phyloP scores from a whole-genome alignment of 2,329 filamentous ascomycete genomes.

The Cladophialophora immunda region DNA sequence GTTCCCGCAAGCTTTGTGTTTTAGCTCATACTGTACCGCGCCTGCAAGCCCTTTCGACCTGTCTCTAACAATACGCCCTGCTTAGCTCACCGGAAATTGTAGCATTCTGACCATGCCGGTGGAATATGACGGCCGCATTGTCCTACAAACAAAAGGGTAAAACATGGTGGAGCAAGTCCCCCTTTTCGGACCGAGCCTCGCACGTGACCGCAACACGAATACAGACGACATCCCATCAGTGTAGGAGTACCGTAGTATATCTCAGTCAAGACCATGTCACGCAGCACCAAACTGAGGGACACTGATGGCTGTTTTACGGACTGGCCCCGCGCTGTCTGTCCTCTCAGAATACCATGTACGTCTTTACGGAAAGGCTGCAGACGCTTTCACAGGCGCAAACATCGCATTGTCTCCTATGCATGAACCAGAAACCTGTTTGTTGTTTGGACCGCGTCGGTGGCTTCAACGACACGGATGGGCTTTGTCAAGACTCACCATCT shows the following conservation, averaged over 20 bases:
- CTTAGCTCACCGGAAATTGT: no score
- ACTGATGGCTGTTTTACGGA: not conserved
- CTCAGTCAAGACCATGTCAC: not conserved
- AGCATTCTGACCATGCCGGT: no score
- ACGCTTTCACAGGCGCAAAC: not conserved
- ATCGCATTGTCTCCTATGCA: not conserved
- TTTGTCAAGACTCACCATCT: not conserved
- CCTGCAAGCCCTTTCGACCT: no score
- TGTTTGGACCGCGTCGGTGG: not conserved
- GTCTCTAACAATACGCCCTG: no score
- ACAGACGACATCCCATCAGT: not conserved
- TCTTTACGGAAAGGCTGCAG: not conserved
- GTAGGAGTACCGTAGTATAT: not conserved
- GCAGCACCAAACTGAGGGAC: no score
- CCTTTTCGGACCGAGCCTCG: not conserved
- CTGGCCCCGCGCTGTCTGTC: not conserved
- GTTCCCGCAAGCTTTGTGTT: no score
- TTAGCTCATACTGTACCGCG: no score
- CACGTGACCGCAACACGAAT: not conserved
- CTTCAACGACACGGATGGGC: not conserved
- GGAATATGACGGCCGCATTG: no score
- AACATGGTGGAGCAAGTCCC: not conserved
- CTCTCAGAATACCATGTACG: not conserved
- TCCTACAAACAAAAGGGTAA: no score
- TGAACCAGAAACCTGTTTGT: not conserved